Evolutionary conservation across 2,329 filamentous ascomycete genomes (phyloP).

Genomic region (Fusarium luffae): DNA sequence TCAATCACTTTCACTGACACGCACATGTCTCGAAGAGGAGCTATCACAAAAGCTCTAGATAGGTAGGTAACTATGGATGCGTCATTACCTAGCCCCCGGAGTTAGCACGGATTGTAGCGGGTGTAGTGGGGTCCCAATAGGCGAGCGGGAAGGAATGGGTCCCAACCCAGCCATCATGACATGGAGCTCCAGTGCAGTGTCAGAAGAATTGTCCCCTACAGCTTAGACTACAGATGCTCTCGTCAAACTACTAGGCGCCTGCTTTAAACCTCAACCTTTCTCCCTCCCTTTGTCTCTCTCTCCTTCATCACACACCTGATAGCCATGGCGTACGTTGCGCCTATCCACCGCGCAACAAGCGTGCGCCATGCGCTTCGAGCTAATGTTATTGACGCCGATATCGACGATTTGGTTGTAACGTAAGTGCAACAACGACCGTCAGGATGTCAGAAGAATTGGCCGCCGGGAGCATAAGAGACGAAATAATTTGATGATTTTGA

Average conservation of each 20-base stretch:
- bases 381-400: conserved; percentile 76
- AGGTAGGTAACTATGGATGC: conserved; percentile 4
- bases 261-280: conserved; percentile 5
- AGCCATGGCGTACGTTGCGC: conserved; percentile 91
- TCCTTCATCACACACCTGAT: conserved; percentile 8
- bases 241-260: background rate
- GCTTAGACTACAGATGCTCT: too few relatives aligned
- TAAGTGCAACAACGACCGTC: conserved; percentile 59
- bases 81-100: conserved; percentile 42
- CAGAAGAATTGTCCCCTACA: background rate
- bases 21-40: conserved; percentile 8
- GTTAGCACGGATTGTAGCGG: conserved; percentile 41
- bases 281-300: background rate
- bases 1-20: background rate
- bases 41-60: conserved; percentile 16
- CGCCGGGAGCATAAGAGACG: too few relatives aligned
- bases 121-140: conserved; percentile 30
- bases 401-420: conserved; percentile 89
- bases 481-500: too few relatives aligned
- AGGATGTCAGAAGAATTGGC: too few relatives aligned
- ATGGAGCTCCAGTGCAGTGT: background rate
- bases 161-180: background rate
- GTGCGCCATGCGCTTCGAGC: conserved; percentile 88
- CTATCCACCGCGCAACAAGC: conserved; percentile 92
- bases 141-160: conserved; percentile 2